Base-by-base conservation (phyloP, 306 rosid genomes). In the Vigna nakashimae region DNA sequence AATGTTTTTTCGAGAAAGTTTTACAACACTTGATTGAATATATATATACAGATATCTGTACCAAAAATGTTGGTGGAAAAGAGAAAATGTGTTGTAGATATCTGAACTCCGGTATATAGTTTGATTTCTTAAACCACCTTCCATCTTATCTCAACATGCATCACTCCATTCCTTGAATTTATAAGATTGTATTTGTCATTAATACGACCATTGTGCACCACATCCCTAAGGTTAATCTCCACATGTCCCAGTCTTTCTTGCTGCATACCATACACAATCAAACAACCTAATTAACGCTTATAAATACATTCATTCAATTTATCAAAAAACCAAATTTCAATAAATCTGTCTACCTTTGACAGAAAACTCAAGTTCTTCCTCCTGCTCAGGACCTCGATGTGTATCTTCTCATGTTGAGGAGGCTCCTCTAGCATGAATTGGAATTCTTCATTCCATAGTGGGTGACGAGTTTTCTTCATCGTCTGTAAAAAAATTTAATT, bases 341-440 rank as follows among this genome's bases (percentile, higher is more conserved):
- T n/a, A 4, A 28, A 57, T 69, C 9, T 24, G 28, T 62, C 11
- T 20, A 6, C 98, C 96, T 89, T 95, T 18, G 88, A 80, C 26
- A 76, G 82, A 77, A 92, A 86, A 62, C 89, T 78, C 10, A 95
- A 63, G 67, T 57, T 69, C 28, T 82, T 87, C 56, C 90, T 81
- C 88, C 80, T 92, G 90, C 95, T 90, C 82, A 84, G 20, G 58
- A 95, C 92, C 80, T 92, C 92, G 56, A 95, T 83, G 76, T 55
- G 87, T 63, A 95, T 88, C 88, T 95, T 95, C 74, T 92, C 98
- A 40, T 84, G 79, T 28, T 83, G 78, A 57, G 98, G 98, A 85
- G 98, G 87, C 84, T 92, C 97, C 80, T 95, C 98, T 9, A 92
- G 91, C 98, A 95, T 86, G 68, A 91, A 95, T 17, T 89, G 87